phyloP scores from a whole-genome alignment of 75 land plant genomes.

The Picea glauca region DNA sequence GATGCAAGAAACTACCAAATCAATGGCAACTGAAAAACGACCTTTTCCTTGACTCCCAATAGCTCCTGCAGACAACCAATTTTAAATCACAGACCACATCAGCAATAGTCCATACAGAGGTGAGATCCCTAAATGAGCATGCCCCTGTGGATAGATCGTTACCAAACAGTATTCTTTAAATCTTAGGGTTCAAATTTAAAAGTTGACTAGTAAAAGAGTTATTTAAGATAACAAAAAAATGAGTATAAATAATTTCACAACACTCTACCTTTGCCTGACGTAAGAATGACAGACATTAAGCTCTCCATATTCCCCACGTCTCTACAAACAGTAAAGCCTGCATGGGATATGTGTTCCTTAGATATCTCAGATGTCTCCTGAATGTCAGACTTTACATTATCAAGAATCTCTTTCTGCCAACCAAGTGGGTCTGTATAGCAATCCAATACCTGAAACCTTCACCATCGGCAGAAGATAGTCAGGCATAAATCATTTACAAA shows the following conservation, averaged over 20 bases:
- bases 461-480: background rate
- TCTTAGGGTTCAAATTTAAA: background rate
- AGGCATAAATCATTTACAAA: background rate
- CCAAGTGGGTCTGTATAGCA: conserved; percentile 90
- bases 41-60: conserved; percentile 27
- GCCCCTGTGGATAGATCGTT: background rate
- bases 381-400: conserved; percentile 1
- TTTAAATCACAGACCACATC: background rate
- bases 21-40: conserved; percentile 63
- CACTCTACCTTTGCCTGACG: conserved; percentile 41
- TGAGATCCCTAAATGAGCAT: background rate
- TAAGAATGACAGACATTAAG: conserved; percentile 30
- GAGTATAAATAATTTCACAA: background rate
- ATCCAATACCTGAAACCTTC: conserved; percentile 72
- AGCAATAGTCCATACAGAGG: background rate
- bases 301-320: conserved; percentile 36
- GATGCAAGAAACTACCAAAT: conserved; percentile 39
- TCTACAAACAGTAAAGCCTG: conserved; percentile 14
- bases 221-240: background rate
- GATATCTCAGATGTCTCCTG: background rate
- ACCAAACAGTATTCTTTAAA: background rate
- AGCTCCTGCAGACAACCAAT: conserved; percentile 24
- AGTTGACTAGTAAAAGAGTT: background rate
- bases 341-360: background rate
- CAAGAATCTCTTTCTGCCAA: conserved; percentile 48